Evolutionary conservation across 345 rosid genomes (phyloP).

Genomic region (Boechera stricta): DNA sequence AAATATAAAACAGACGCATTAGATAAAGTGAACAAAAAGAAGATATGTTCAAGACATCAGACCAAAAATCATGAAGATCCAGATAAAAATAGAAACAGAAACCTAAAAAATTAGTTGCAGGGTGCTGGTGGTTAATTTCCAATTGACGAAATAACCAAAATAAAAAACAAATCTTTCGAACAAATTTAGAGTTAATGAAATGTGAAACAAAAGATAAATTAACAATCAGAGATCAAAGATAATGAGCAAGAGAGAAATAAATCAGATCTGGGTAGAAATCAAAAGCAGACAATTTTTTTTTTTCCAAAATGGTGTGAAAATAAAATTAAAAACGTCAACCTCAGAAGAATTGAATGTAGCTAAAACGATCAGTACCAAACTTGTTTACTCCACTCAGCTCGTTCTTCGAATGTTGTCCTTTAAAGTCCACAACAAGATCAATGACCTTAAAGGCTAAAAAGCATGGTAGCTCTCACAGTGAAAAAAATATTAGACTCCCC

Average conservation of each 20-base stretch:
- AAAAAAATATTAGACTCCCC: conserved; percentile 23
- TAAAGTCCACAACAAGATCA: conserved; percentile 1
- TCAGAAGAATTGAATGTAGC: conserved; percentile 24
- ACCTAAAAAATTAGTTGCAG: neutral
- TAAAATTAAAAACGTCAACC: conserved; percentile 25
- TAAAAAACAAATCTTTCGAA: conserved; percentile 12
- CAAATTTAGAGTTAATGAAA: conserved; percentile 6
- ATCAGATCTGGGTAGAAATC: conserved; percentile 32
- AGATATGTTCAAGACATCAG: conserved; percentile 39
- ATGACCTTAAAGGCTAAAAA: conserved; percentile 24
- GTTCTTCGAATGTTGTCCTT: conserved; percentile 35
- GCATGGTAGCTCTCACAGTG: conserved; percentile 24
- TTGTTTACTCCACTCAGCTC: neutral
- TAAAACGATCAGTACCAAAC: conserved; percentile 24
- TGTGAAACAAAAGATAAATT: neutral
- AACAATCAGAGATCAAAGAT: neutral
- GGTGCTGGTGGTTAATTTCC: neutral
- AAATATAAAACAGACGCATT: conserved; percentile 1
- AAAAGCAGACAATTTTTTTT: conserved; percentile 9
- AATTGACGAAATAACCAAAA: conserved; percentile 13
- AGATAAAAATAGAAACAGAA: neutral
- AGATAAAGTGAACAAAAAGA: conserved; percentile 27
- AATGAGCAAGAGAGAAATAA: neutral
- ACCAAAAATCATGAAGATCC: conserved; percentile 8
- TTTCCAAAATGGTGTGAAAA: neutral